Evolutionary conservation across 2,329 filamentous ascomycete species (phyloP).

Genomic region (Aspergillus aculeatinus): DNA sequence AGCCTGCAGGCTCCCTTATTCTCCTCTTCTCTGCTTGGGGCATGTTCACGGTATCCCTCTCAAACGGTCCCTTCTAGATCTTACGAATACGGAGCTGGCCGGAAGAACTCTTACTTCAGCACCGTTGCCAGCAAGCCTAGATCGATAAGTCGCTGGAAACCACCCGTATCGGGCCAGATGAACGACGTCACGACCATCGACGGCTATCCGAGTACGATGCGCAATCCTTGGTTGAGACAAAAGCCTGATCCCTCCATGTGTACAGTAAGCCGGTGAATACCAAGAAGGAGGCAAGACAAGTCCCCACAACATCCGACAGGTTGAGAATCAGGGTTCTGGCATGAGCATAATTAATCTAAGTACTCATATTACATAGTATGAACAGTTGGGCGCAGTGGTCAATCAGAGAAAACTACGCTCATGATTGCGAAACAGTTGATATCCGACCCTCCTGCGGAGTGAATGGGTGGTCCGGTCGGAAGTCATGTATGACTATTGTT

Average conservation of each 20-base stretch:
- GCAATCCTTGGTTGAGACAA: conserved; percentile 5
- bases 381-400: neutral
- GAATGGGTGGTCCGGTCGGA: neutral
- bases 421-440: neutral
- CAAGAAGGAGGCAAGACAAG: neutral
- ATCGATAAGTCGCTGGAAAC: neutral
- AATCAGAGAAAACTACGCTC: neutral
- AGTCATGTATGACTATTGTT: neutral
- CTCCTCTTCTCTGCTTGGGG: conserved; percentile 1
- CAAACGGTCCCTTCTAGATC: neutral
- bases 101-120: neutral
- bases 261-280: neutral
- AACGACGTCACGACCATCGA: neutral
- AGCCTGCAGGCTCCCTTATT: conserved; percentile 8
- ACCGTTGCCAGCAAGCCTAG: neutral
- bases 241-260: neutral
- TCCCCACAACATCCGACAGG: neutral
- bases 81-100: neutral
- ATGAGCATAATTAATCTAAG: neutral
- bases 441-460: neutral
- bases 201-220: neutral
- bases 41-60: neutral
- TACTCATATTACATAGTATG: neutral
- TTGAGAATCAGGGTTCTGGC: neutral
- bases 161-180: neutral